These are phyloP conservation scores for Paramyrothecium roridum DNA, from an alignment of 2,329 filamentous ascomycete genomes.

Conservation along the genomic window DNA sequence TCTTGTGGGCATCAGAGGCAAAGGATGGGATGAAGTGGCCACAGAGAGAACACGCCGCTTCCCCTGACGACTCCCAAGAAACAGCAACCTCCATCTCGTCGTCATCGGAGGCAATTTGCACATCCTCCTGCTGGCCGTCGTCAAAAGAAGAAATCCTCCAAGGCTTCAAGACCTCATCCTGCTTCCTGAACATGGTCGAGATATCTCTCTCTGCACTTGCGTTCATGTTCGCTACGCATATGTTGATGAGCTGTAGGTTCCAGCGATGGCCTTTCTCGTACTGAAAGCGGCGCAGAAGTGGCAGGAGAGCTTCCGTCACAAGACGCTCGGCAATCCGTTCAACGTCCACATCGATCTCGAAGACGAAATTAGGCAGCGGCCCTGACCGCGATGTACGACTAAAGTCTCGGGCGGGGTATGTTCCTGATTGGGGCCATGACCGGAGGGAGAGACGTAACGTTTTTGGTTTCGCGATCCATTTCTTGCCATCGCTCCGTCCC, in stretches of 20 bases:
- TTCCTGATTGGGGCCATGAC: constrained; percentile 39
- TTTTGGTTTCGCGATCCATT: constrained; percentile 77
- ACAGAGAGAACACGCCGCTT: constrained; percentile 42
- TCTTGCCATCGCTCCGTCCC: constrained; percentile 26
- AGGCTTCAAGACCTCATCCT: constrained; percentile 66
- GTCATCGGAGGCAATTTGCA: constrained; percentile 25
- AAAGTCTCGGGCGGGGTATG: constrained; percentile 53
- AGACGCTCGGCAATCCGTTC: constrained; percentile 65
- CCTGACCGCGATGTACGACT: constrained; percentile 73
- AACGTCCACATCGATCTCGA: constrained; percentile 56
- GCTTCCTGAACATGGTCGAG: constrained; percentile 73
- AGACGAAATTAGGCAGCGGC: constrained; percentile 70
- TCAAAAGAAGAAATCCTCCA: constrained; percentile 52
- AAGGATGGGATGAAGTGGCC: constrained; percentile 53
- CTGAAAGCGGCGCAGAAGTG: constrained; percentile 73
- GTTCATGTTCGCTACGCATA: constrained; percentile 84
- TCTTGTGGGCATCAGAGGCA: constrained; percentile 52
- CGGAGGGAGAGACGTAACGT: constrained; percentile 80
- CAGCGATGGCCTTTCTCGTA: constrained; percentile 62
- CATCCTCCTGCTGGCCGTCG: constrained; percentile 9
- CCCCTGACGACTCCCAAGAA: constrained; percentile 27
- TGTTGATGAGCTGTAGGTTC: constrained; percentile 81
- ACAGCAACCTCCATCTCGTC: constrained; percentile 14
- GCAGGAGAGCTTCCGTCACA: constrained; percentile 64
- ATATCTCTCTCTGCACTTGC: constrained; percentile 71